Evolutionary conservation across 169 alveolate species (phyloP).

Genomic region (Cryptosporidium viatorum): DNA sequence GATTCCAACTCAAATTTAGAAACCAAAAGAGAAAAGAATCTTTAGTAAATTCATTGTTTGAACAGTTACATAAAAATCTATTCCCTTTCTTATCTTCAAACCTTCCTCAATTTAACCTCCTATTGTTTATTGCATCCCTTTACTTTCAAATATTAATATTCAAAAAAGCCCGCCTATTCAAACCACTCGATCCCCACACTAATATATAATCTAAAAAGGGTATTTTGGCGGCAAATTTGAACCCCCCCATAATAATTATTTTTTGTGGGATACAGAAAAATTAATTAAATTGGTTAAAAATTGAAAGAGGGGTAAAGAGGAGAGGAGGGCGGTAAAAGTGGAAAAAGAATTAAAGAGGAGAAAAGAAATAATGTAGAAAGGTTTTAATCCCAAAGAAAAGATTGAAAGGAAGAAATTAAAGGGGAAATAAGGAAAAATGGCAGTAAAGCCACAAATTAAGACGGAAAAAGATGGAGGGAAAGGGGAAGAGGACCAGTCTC

Average conservation of each 20-base stretch:
- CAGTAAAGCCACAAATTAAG: conserved; percentile 7
- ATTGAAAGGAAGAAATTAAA: neutral
- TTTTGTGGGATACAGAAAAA: neutral
- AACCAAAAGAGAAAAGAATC: neutral
- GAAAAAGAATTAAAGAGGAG: conserved; percentile 1
- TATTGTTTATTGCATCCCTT: neutral
- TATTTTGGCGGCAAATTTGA: neutral
- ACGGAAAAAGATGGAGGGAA: conserved; percentile 12
- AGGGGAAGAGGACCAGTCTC: conserved; percentile 47
- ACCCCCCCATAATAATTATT: neutral
- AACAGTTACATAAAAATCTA: neutral
- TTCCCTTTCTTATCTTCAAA: neutral
- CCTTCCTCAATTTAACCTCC: neutral
- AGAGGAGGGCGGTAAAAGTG: neutral
- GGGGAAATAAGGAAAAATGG: conserved; percentile 47
- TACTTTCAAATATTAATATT: neutral
- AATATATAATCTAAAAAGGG: neutral
- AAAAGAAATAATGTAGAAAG: neutral
- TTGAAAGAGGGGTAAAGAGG: neutral
- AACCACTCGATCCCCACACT: neutral
- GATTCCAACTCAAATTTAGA: no score
- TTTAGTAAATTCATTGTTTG: neutral
- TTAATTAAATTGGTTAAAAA: neutral
- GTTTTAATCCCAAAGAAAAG: conserved; percentile 9
- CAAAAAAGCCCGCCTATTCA: neutral